phyloP scores from a whole-genome alignment of 2,329 filamentous ascomycete species.

The Sordariomycetes sp. region DNA sequence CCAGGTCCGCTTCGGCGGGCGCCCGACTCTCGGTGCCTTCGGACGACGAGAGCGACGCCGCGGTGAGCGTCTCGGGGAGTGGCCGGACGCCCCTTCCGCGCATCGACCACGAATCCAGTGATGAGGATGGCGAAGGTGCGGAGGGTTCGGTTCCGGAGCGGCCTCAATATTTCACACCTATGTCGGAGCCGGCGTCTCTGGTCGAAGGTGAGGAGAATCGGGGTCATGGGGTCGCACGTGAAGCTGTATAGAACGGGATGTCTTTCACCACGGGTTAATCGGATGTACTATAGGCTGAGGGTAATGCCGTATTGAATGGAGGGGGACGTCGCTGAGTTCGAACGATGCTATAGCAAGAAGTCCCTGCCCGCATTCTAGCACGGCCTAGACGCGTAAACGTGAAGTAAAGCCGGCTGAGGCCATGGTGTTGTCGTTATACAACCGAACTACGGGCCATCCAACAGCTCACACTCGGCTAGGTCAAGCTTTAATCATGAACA shows the following conservation, averaged over 20 bases:
- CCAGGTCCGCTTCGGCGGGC: constrained; percentile 31
- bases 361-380: no score
- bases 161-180: background rate
- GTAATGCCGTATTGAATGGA: background rate
- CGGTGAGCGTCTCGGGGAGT: constrained; percentile 46
- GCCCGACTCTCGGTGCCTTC: constrained; percentile 32
- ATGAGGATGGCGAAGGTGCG: constrained; percentile 9
- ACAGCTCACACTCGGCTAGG: no score
- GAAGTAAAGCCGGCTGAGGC: no score
- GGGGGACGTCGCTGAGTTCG: no score
- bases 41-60: constrained; percentile 47
- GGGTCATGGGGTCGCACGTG: constrained; percentile 14
- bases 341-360: no score
- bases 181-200: constrained; percentile 1
- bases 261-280: background rate
- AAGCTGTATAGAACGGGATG: constrained; percentile 9
- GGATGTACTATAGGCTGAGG: background rate
- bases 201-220: constrained; percentile 1
- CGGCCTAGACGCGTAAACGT: no score
- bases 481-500: no score
- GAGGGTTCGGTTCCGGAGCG: background rate
- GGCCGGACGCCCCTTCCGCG: constrained; percentile 40
- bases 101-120: constrained; percentile 26
- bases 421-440: no score
- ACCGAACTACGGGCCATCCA: no score